Evolutionary conservation across 169 alveolate genomes (phyloP), one percentile per base, ranked within the genome.

Genomic region (Plasmodium falciparum): DNA sequence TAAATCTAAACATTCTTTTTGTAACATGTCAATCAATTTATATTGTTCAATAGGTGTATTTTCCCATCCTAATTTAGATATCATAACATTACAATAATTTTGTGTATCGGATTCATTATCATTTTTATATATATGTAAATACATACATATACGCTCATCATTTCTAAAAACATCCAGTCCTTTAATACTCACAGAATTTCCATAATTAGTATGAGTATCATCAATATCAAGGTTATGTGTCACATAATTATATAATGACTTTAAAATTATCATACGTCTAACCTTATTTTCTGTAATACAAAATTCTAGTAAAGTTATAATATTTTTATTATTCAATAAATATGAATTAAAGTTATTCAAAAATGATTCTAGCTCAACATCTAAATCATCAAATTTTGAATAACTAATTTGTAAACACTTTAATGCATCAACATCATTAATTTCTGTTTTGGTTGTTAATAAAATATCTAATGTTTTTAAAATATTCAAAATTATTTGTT

Each of bases 391-490:
- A 26, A 71, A 86, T 65, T 86, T 86, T 1, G 54, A 80, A 72
- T 61, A 86, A 26, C 78, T 61, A 50, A 86, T 86, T 71, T 86
- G 76, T 39, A 86, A 71, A 47, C 92, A 86, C 56, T 86, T 86
- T 15, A 86, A 15, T 1, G 88, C 88, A 71, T 86, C 92, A 49
- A 62, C 92, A 49, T 72, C 88, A 62, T 86, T 72, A 45, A 86
- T 86, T 39, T 70, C n/a, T 0, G 92, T 86, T 54, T 54, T 86
- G 24, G 88, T 45, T 22, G 26, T 7, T 2, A 86, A 50, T 49
- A 86, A 73, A n/a, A 86, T 56, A n/a, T 86, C 88, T 59, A 86
- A n/a, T 5, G 88, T 86, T 65, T 86, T 86, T 45, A 86, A 50
- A 7, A 86, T 62, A 43, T 86, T 86, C 12, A 86, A 43, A 22